Evolutionary conservation across 2,329 filamentous ascomycete genomes (phyloP), one percentile per base, ranked within the genome.

Genomic region (Fusarium tuaranense): DNA sequence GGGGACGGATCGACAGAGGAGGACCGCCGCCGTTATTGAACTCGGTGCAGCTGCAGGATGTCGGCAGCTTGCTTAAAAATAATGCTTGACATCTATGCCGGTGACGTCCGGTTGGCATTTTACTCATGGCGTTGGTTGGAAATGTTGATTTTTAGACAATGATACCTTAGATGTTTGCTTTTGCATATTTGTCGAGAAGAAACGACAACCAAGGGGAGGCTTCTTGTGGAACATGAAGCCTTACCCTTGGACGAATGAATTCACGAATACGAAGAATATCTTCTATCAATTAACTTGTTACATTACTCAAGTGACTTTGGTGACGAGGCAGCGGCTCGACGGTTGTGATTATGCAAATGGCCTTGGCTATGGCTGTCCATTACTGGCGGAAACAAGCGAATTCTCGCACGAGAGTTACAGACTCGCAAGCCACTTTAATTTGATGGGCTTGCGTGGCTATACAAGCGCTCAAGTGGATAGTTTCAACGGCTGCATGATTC

Each of bases 1-100:
- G 79, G 79, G 79, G 79, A 41, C 67, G 79, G 22, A 79, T 81
- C 25, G 79, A 81, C 7, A 68, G 79, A 66, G 79, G 79, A 63
- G 75, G 75, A 8, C 79, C 76, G 0, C 79, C 79, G 34, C 78
- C 79, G 1, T 25, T 80, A 51, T 36, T 79, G 53, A 79, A 78
- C 13, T 73, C 75, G 5, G 78, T 79, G 36, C 78, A 81, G 59
- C 67, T 83, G 41, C 82, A 81, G 36, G 82, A 83, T 61, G 82
- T 83, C 4, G 82, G 82, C 22, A 81, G 78, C 67, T 67, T 83
- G 13, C 61, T 79, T 36, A 59, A 58, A 77, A 78, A 60, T 76
- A 70, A 72, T 65, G 53, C 51, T 41, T 65, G 41, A 39, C 30
- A 27, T 62, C 22, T 41, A 44, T 10, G 63, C 25, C 57, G 36